These are phyloP conservation scores for Rhizopogon parksii DNA, from an alignment of 1,284 basidiomycete species.

Conservation along the genomic window DNA sequence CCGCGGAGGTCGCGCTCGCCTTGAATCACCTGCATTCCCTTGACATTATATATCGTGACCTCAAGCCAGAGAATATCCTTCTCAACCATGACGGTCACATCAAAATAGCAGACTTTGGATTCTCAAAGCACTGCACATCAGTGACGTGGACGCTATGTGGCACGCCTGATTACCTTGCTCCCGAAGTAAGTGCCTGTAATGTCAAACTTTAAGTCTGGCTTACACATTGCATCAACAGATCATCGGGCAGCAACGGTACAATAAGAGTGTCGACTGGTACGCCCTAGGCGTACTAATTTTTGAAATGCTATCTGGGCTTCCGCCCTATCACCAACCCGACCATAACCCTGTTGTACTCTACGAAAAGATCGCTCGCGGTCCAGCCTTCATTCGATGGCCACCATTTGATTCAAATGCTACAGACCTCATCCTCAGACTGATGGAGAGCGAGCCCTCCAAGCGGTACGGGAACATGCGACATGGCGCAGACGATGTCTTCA, in stretches of 20 bases:
- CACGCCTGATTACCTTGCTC: conserved; percentile 94
- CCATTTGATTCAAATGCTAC: conserved; percentile 80
- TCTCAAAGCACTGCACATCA: conserved; percentile 86
- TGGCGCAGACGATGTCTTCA: conserved; percentile 93
- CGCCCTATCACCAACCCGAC: conserved; percentile 68
- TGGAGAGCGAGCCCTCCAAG: conserved; percentile 86
- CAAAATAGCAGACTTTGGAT: conserved; percentile 98
- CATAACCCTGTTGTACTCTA: conserved; percentile 63
- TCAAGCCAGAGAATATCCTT: conserved; percentile 97
- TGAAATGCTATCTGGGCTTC: conserved; percentile 91
- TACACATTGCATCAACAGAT: conserved; percentile 38
- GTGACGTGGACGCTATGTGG: conserved; percentile 98
- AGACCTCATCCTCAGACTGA: conserved; percentile 84
- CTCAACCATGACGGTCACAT: conserved; percentile 93
- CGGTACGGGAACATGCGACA: conserved; percentile 90
- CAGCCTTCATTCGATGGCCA: conserved; percentile 79
- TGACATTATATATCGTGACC: conserved; percentile 94
- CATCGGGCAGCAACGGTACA: conserved; percentile 88
- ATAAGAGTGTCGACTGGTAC: conserved; percentile 99
- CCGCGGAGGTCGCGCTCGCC: conserved; percentile 93
- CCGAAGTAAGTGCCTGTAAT: conserved; percentile 51
- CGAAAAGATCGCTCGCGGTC: conserved; percentile 79
- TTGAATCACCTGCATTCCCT: conserved; percentile 88
- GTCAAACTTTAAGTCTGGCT: conserved; percentile 1
- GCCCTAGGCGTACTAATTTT: conserved; percentile 95